phyloP scores from a whole-genome alignment of 169 alveolate genomes.

The Sarcocystis neurona region DNA sequence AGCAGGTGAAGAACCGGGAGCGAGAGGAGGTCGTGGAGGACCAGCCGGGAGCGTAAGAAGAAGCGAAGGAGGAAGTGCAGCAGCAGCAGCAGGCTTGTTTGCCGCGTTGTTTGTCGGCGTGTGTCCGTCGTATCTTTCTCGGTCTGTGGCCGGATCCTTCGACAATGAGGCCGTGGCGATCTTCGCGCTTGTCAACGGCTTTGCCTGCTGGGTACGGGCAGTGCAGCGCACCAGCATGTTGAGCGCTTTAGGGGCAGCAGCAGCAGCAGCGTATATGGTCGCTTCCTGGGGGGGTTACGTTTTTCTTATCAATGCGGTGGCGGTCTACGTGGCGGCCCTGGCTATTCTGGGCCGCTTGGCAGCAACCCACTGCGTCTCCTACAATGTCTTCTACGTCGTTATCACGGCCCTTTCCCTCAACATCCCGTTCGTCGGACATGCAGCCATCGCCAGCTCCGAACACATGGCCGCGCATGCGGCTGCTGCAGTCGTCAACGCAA shows the following conservation, averaged over 20 bases:
- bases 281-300: constrained; percentile 99
- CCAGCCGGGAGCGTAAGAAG: too few relatives aligned
- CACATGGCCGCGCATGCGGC: constrained; percentile 96
- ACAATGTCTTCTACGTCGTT: constrained; percentile 90
- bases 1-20: too few relatives aligned
- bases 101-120: constrained; percentile 95
- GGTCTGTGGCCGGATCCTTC: constrained; percentile 92
- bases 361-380: constrained; percentile 86
- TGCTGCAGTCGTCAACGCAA: constrained; percentile 81
- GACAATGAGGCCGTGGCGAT: constrained; percentile 99
- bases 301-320: constrained; percentile 94
- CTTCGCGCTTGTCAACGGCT: constrained; percentile 92
- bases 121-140: constrained; percentile 95
- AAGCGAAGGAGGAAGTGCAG: constrained; percentile 84
- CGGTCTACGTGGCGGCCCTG: constrained; percentile 89
- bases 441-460: constrained; percentile 92
- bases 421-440: constrained; percentile 93
- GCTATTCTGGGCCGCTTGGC: constrained; percentile 88
- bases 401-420: constrained; percentile 93
- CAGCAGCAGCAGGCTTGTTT: constrained; percentile 93
- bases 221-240: constrained; percentile 90
- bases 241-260: constrained; percentile 77
- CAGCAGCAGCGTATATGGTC: constrained; percentile 79
- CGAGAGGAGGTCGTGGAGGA: too few relatives aligned
- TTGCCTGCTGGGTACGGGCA: constrained; percentile 92